Evolutionary conservation across 2,329 filamentous ascomycete species (phyloP).

Genomic region (Gnomoniopsis sp.): DNA sequence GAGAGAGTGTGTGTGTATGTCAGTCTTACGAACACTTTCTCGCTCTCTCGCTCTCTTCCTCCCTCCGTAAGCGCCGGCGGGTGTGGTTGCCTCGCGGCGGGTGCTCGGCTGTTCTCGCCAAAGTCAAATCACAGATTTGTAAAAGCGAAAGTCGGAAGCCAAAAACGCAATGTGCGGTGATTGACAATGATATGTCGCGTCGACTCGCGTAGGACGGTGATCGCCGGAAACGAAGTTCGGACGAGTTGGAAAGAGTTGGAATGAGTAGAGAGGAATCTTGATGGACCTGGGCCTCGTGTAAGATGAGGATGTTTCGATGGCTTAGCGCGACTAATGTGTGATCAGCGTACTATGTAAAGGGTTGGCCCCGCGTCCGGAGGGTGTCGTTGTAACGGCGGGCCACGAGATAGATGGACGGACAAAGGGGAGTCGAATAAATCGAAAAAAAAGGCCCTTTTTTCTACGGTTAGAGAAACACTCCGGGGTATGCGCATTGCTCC

Average conservation of each 20-base stretch:
- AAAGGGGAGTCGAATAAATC: background rate
- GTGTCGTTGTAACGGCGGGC: constrained; percentile 2
- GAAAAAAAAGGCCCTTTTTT: too few species aligned
- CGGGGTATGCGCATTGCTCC: too few species aligned
- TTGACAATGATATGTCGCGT: background rate
- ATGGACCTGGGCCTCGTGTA: constrained; percentile 9
- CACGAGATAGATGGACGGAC: background rate
- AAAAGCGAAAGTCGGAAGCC: background rate
- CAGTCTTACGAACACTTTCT: background rate
- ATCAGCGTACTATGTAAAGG: constrained; percentile 15
- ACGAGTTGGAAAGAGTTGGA: background rate
- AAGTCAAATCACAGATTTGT: background rate
- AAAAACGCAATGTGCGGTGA: background rate
- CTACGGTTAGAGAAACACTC: too few species aligned
- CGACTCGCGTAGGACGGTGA: background rate
- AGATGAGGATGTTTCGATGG: constrained; percentile 17
- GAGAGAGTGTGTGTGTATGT: too few species aligned
- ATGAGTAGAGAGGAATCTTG: background rate
- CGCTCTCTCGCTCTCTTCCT: background rate
- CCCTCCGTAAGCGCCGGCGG: background rate
- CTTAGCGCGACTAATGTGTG: constrained; percentile 19
- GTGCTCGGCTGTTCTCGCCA: background rate
- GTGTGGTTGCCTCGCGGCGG: background rate
- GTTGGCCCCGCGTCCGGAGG: background rate
- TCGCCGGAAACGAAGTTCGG: background rate